Percentiles rank a stretch among this genome's conserved stretches.
phyloP scores from a whole-genome alignment of 768 basidiomycete genomes.

The Lentinula aciculospora region DNA sequence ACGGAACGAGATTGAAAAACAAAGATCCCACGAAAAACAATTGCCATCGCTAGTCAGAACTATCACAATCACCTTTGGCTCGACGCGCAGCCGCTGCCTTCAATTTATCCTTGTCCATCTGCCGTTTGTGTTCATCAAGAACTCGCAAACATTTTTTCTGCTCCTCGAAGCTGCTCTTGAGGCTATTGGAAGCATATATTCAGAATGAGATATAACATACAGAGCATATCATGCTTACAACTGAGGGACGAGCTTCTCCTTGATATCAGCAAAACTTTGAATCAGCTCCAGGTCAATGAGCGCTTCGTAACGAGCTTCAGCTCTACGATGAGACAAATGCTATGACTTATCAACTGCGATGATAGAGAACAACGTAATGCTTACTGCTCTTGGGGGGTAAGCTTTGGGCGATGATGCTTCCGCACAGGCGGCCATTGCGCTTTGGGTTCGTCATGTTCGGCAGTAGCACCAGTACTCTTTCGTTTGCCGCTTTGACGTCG shows the following conservation, averaged over 20 bases:
- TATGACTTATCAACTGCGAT: background rate
- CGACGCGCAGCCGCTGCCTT: background rate
- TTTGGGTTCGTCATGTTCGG: slow-evolving; percentile 24
- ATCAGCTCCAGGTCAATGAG: slow-evolving; percentile 61
- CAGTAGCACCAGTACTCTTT: slow-evolving; percentile 10
- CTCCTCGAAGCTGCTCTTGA: background rate
- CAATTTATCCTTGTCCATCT: background rate
- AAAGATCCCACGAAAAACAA: no score
- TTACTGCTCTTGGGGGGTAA: slow-evolving; percentile 47
- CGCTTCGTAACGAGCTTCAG: slow-evolving; percentile 50
- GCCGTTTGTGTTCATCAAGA: background rate
- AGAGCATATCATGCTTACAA: background rate
- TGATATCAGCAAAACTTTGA: slow-evolving; percentile 13
- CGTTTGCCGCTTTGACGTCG: no score
- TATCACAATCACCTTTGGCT: background rate
- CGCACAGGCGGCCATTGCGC: slow-evolving; percentile 62
- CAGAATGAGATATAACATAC: background rate
- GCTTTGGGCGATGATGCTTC: slow-evolving; percentile 46
- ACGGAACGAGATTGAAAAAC: no score
- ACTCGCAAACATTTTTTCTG: background rate
- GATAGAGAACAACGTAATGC: background rate
- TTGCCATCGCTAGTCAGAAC: background rate
- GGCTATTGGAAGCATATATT: background rate
- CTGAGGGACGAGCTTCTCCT: background rate
- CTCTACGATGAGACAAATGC: slow-evolving; percentile 26